A percentile compares a stretch with the other conserved stretches of the same genome.
These are phyloP conservation scores for Quercus variabilis DNA, from an alignment of 306 rosid genomes.

Conservation along the genomic window DNA sequence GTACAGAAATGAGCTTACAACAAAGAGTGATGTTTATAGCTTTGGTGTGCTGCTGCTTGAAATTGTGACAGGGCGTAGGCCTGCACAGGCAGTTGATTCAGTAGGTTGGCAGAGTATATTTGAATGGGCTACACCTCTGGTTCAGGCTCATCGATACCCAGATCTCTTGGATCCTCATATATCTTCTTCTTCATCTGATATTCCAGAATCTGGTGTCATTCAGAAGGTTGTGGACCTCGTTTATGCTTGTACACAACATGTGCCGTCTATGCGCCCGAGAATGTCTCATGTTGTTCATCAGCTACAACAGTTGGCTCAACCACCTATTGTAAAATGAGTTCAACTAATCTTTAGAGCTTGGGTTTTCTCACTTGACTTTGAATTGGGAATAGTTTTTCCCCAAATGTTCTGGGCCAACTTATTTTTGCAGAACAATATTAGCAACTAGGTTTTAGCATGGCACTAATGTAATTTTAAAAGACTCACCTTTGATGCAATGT, in stretches of 20 bases:
- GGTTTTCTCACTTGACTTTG: background rate
- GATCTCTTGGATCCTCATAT: slow-evolving; percentile 92
- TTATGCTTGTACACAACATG: slow-evolving; percentile 96
- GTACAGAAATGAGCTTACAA: slow-evolving; percentile 88
- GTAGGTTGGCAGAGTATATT: slow-evolving; percentile 98
- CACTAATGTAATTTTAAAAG: background rate
- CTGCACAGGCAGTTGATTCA: slow-evolving; percentile 92
- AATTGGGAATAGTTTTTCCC: background rate
- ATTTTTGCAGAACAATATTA: background rate
- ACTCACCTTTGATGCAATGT: background rate
- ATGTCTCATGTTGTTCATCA: slow-evolving; percentile 99
- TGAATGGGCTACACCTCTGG: slow-evolving; percentile 97
- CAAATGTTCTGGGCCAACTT: background rate
- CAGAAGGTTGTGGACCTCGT: slow-evolving; percentile 97
- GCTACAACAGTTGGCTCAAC: slow-evolving; percentile 70
- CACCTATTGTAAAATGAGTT: slow-evolving; percentile 41
- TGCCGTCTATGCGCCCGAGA: slow-evolving; percentile 96
- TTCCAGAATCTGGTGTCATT: slow-evolving; percentile 70
- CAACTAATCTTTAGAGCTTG: background rate
- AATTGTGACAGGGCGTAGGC: slow-evolving; percentile 92
- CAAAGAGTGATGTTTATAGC: slow-evolving; percentile 93
- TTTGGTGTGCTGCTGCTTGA: slow-evolving; percentile 92
- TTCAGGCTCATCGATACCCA: slow-evolving; percentile 84
- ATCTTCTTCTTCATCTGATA: slow-evolving; percentile 45
- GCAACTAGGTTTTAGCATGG: background rate